Evolutionary conservation across 106 monocot species (phyloP), one percentile per base, ranked within the genome.

Genomic region (Platanthera zijinensis): DNA sequence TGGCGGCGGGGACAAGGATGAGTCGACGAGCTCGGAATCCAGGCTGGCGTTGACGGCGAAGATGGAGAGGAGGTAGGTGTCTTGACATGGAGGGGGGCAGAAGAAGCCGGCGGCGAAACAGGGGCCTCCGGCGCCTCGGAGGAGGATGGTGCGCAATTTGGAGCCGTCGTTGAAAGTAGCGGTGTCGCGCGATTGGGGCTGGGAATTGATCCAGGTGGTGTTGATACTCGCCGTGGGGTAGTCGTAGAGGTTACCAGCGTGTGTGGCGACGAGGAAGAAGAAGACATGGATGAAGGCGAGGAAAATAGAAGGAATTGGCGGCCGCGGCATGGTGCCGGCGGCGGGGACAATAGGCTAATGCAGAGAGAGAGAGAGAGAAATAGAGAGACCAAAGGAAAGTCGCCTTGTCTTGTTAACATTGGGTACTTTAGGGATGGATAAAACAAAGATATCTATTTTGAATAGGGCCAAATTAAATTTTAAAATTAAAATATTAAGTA

Each of bases 11-110:
- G 39, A 39, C 10, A 18, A 0, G 68, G 4, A 4, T 11, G 3
- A 13, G n/a, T 21, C 18, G 25, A 50, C 59, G 68, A 78, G 74
- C 8, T 8, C 0, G 25, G 18, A 73, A 52, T 77, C 79, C 78
- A 54, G 78, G 77, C 78, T 74, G 8, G 82, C 61, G 74, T 84
- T 50, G 56, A 90, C 74, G 86, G 75, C 88, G 77, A 88, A n/a
- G n/a, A 84, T 73, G 51, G 88, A 82, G 76, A 80, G 56, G 79
- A 85, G 88, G 75, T 18, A 15, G 11, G 17, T 4, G 8, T 39
- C 3, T 39, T 32, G 11, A 73, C 88, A 84, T 7, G 70, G 12
- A 5, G 74, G 54, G 9, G 13, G 68, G 77, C 80, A 80, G 85
- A 72, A 75, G 87, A 85, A 85, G 51, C 87, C 83, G 6, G 45